Evolutionary conservation across 2,329 filamentous ascomycete genomes (phyloP), one percentile per base, ranked within the genome.

Genomic region (Xylaria sp.): DNA sequence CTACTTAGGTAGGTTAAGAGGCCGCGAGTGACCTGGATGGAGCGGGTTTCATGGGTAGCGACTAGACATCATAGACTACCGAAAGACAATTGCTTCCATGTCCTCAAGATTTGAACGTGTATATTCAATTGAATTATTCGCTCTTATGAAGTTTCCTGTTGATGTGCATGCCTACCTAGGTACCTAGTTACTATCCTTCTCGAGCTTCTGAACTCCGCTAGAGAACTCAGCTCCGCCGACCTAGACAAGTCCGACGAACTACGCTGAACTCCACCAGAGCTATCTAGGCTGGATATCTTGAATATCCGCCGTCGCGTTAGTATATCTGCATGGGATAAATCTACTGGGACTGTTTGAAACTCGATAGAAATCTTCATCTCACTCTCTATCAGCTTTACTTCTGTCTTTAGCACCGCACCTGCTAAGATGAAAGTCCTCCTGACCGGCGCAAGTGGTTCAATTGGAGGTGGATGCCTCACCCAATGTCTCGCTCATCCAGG

Each of bases 341-440:
- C n/a, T 54, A 23, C 4, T 2, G 4, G 7, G 19, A 23, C 3
- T 46, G 13, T 5, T 44, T n/a, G 11, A n/a, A 9, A 17, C 4
- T 19, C 4, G 6, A 15, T 11, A 17, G 10, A 17, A 31, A 47
- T 6, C 5, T 40, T 13, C 13, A 11, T 29, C 10, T 49, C 7
- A 35, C 27, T 21, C n/a, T 29, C 10, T 25, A 6, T 35, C 25
- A 15, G 1, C 25, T 10, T 37, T 15, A 25, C n/a, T 3, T 6
- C 6, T 44, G 29, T 11, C 17, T 9, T 17, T 11, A 29, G 2
- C 44, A 38, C 35, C 17, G 19, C 8, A 11, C 17, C 11, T 8
- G 33, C 29, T n/a, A 47, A 40, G 7, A 77, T 77, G 75, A 77
- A 77, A 52, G 60, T 77, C 52, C 74, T 77, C 38, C 68, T 77